Evolutionary conservation across 225 moss, liverwort and hornwort species (phyloP).

Genomic region (Pseudoscleropodium purum): DNA sequence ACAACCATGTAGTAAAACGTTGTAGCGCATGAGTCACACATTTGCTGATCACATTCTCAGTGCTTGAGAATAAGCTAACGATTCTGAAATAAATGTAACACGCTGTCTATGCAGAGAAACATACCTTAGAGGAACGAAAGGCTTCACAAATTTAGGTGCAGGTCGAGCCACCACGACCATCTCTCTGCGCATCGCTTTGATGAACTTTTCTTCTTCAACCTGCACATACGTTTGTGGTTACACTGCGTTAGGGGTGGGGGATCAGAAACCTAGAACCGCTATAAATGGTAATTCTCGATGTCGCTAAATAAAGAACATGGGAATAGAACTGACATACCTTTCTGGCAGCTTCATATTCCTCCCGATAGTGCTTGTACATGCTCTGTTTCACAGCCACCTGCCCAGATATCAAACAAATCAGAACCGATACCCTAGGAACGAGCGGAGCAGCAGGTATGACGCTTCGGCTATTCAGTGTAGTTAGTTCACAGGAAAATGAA

Average conservation of each 20-base stretch:
- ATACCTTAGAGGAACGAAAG: conserved; percentile 43
- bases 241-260: neutral
- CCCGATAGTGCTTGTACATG: conserved; percentile 84
- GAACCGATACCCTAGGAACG: neutral
- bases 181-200: conserved; percentile 46
- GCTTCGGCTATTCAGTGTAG: too few species aligned
- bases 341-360: conserved; percentile 85
- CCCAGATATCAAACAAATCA: neutral
- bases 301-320: neutral
- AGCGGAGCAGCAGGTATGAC: neutral
- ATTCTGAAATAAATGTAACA: too few species aligned
- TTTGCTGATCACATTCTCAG: too few species aligned
- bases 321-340: conserved; percentile 22
- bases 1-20: neutral
- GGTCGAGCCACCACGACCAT: conserved; percentile 49
- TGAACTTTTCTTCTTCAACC: conserved; percentile 44
- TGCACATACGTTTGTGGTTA: neutral
- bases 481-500: neutral
- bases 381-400: conserved; percentile 86
- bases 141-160: conserved; percentile 33
- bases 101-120: neutral
- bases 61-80: too few species aligned
- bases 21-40: neutral
- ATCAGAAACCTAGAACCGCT: too few species aligned
- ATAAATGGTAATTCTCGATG: too few species aligned